These are phyloP conservation scores for Claviceps purpurea DNA, from an alignment of 2,329 filamentous ascomycete genomes.

Conservation along the genomic window DNA sequence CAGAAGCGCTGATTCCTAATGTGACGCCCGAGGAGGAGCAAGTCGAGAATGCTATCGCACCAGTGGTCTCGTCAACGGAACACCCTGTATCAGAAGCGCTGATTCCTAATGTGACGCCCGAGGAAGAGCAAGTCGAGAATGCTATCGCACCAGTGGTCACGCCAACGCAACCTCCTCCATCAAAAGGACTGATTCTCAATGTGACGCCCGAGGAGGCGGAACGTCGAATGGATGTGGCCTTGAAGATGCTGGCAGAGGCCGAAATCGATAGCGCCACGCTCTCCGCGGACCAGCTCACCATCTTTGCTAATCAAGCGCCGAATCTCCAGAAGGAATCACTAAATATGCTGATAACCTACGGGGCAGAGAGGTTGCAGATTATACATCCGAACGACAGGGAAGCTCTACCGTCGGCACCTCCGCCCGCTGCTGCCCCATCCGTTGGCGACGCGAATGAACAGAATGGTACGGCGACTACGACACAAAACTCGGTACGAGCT, in stretches of 20 bases:
- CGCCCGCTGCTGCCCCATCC: conserved; percentile 12
- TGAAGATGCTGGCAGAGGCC: conserved; percentile 30
- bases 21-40: no score
- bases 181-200: conserved; percentile 17
- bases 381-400: conserved; percentile 35
- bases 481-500: conserved; percentile 16
- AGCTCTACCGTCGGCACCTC: conserved; percentile 15
- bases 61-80: no score
- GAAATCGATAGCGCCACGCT: conserved; percentile 39
- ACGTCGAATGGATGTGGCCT: conserved; percentile 35
- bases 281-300: conserved; percentile 42
- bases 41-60: no score
- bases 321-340: conserved; percentile 41
- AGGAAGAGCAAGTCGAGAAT: no score
- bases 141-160: not conserved
- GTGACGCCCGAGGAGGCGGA: conserved; percentile 32
- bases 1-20: no score
- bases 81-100: no score
- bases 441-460: conserved; percentile 9
- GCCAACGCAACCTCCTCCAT: conserved; percentile 7
- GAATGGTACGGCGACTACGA: conserved; percentile 15
- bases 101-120: no score
- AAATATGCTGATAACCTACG: conserved; percentile 42
- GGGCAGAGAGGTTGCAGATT: conserved; percentile 42
- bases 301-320: conserved; percentile 46